phyloP scores from a whole-genome alignment of 2,329 filamentous ascomycete species.

The Botrytis tulipae region DNA sequence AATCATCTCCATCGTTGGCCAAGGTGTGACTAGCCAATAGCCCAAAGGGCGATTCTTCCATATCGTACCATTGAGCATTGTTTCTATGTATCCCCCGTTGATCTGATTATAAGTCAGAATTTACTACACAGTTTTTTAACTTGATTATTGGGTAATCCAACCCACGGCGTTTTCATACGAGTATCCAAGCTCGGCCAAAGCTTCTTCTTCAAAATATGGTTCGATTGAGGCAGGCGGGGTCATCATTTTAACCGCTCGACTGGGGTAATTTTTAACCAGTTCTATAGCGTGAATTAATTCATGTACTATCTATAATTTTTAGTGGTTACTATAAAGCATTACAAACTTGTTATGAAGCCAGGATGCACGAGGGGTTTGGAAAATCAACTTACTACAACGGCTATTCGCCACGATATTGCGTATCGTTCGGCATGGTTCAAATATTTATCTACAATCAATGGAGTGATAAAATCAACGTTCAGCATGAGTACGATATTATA shows the following conservation, averaged over 20 bases:
- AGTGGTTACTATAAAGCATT: not conserved
- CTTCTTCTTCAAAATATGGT: conserved; percentile 24
- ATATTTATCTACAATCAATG: not conserved
- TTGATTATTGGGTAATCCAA: not conserved
- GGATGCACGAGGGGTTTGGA: not conserved
- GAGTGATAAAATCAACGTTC: not conserved
- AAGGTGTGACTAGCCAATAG: not conserved
- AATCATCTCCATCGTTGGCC: not conserved
- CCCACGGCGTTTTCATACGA: conserved; percentile 25
- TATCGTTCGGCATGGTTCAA: not conserved
- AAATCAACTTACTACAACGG: not conserved
- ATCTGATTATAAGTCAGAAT: not conserved
- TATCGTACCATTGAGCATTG: not conserved
- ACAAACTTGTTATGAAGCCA: not conserved
- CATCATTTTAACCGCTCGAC: not conserved
- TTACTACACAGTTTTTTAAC: not conserved
- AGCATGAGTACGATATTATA: not conserved
- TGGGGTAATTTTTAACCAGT: not conserved
- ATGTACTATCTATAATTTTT: not conserved
- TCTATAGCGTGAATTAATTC: not conserved
- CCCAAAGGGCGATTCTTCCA: not conserved
- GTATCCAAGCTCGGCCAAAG: conserved; percentile 27
- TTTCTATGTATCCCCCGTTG: not conserved
- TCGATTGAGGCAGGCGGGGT: not conserved
- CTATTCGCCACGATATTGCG: not conserved